Evolutionary conservation across 2,329 filamentous ascomycete genomes (phyloP).

Genomic region (Diplodia sapinea): DNA sequence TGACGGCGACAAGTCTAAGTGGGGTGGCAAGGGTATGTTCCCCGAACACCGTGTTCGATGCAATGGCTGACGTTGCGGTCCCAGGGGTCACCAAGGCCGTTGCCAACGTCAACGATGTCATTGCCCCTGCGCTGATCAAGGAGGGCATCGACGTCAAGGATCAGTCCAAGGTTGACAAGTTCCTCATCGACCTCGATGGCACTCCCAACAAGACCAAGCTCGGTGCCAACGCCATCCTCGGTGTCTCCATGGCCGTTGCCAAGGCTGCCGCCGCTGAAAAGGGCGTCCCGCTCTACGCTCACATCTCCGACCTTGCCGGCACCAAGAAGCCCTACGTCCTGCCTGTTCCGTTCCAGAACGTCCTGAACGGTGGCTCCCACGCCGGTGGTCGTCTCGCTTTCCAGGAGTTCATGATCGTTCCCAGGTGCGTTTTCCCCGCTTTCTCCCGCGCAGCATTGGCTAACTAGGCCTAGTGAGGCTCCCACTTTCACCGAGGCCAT

Average conservation of each 20-base stretch:
- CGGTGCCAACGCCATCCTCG: slow-evolving; percentile 66
- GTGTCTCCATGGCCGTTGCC: slow-evolving; percentile 65
- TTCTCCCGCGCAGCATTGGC: neutral
- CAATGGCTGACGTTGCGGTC: slow-evolving; percentile 12
- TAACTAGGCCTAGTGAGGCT: slow-evolving; percentile 65
- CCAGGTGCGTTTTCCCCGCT: slow-evolving; percentile 46
- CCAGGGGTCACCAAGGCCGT: slow-evolving; percentile 61
- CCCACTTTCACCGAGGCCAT: slow-evolving; percentile 94
- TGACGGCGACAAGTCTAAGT: slow-evolving; percentile 60
- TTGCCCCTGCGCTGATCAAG: slow-evolving; percentile 62
- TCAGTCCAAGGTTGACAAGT: slow-evolving; percentile 60
- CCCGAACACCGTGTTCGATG: neutral
- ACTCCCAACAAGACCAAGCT: slow-evolving; percentile 65
- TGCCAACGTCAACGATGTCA: slow-evolving; percentile 60
- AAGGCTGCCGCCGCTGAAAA: slow-evolving; percentile 63
- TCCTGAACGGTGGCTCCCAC: slow-evolving; percentile 79
- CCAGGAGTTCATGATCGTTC: slow-evolving; percentile 64
- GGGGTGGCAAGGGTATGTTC: slow-evolving; percentile 58
- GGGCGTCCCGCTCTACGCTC: slow-evolving; percentile 63
- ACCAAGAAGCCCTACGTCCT: slow-evolving; percentile 61
- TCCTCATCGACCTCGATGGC: slow-evolving; percentile 62
- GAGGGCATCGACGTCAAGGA: slow-evolving; percentile 61
- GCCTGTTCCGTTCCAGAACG: slow-evolving; percentile 65
- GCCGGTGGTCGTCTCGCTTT: slow-evolving; percentile 84
- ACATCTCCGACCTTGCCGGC: slow-evolving; percentile 61